Evolutionary conservation across 495 filamentous ascomycete genomes (phyloP), one percentile per base, ranked within the genome.

Genomic region (Daldinia concentrica): DNA sequence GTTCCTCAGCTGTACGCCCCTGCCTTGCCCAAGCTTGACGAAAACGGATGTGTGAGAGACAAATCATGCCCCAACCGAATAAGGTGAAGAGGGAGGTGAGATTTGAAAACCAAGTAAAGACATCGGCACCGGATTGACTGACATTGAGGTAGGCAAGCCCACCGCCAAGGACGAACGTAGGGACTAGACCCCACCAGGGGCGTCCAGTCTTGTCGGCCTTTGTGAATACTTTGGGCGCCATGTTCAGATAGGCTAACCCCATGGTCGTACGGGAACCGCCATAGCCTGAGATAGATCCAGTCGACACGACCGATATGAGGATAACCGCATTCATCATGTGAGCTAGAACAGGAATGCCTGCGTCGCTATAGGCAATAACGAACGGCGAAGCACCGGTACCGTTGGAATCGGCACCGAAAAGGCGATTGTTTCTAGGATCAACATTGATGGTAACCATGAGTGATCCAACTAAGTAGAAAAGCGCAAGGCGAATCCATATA

Each of bases 31-130:
- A 71, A 26, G 81, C 89, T 12, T 66, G 68, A 15, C 89, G 87
- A 84, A 90, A 91, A 26, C 89, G 85, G 15, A 73, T 62, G 76
- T 93, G 91, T 3, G 91, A 87, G 15, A 92, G 74, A 78, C 87
- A 90, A 75, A 94, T 92, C 66, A 86, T 89, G 37, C 88, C 90
- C 89, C 89, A 94, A 51, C 89, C 88, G 79, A 93, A 93, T 64
- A 94, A 84, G 64, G 87, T 82, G 45, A 87, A 85, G 1, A 93
- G 84, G 68, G 89, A 91, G 4, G 90, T 91, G 11, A 94, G 79
- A 29, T 89, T 86, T 14, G 90, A 85, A 29, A 94, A 84, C 71
- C 89, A 74, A 1, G 50, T 72, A 59, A 88, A 87, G 52, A 85
- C 79, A 1, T 69, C 60, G 9, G 66, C 51, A 41, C 83, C 85